Base-by-base conservation (phyloP, 2,329 filamentous ascomycete species). In the Pleoardoris graminearum region DNA sequence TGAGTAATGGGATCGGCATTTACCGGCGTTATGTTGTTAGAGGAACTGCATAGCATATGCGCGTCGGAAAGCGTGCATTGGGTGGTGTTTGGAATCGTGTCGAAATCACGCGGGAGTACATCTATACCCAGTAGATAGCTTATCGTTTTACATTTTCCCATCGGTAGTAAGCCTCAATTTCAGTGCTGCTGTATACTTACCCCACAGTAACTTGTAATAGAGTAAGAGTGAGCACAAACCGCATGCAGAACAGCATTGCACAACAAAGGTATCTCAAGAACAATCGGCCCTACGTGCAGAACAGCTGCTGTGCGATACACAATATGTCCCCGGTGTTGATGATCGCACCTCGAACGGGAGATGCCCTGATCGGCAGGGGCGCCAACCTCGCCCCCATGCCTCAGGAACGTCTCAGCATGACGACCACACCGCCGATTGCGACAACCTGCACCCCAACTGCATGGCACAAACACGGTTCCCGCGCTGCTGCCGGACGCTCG, bases 381-480 rank as follows among this genome's bases (percentile, higher is more conserved):
- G 12, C 19, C 10, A 25, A 22, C n/a, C n/a, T 16, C 46, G 27
- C 22, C 30, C 14, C n/a, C 42, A 37, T 37, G 46, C 51, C 47
- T 54, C 51, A 54, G 46, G 27, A 41, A 30, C 35, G 51, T 54
- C 51, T 53, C 51, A 53, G 51, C 46, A 50, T 43, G 35, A 38
- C 45, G 14, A 16, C 46, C 45, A 35, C 33, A 21, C 12, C 22
- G 32, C n/a, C 30, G 14, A 46, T 36, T 25, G 27, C 21, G 36
- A 47, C 42, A 41, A 47, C 23, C 37, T 37, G 29, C 29, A 35
- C 43, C 25, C 27, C 29, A 32, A 35, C 21, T 7, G 33, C 44
- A 30, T 37, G 22, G 37, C 33, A 1, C 32, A 16, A 22, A 27
- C 35, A 19, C 12, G 21, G 21, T 22, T 22, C 39, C 27, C 25